Conservation (phyloP, 306 rosid species). For the Inga laurina region DNA sequence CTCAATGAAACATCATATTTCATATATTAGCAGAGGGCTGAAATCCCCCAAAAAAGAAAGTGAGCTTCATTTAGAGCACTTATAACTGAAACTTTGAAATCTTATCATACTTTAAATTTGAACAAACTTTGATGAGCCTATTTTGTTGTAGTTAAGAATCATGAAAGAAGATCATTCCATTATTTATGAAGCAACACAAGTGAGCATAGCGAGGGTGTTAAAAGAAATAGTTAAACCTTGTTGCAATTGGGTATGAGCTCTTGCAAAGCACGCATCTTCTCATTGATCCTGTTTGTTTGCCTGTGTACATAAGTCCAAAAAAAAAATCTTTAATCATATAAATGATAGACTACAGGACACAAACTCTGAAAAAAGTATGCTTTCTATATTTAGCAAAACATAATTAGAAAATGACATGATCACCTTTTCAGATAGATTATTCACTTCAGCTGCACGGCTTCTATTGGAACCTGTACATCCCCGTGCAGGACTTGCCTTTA, state of each 20-base stretch:
- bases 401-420: conserved; percentile 23
- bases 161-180: too few species aligned
- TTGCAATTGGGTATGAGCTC: conserved; percentile 98
- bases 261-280: conserved; percentile 95
- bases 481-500: conserved; percentile 53
- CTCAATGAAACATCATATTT: not conserved
- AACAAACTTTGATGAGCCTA: too few species aligned
- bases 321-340: too few species aligned
- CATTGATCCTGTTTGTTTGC: conserved; percentile 92
- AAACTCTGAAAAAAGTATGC: not conserved
- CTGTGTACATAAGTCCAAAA: conserved; percentile 39
- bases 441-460: conserved; percentile 98
- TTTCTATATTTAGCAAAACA: too few species aligned
- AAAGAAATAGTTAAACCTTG: conserved; percentile 47
- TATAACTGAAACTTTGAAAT: too few species aligned
- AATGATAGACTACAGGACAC: not conserved
- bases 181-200: too few species aligned
- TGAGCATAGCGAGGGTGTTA: too few species aligned
- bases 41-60: too few species aligned
- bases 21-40: too few species aligned
- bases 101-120: too few species aligned
- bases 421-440: conserved; percentile 96
- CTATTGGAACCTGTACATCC: conserved; percentile 63
- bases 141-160: too few species aligned
- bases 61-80: too few species aligned